A percentile compares a stretch with the other conserved stretches of the same genome.
phyloP scores from a whole-genome alignment of 2,329 filamentous ascomycete genomes.

The Colletotrichum australisinense region DNA sequence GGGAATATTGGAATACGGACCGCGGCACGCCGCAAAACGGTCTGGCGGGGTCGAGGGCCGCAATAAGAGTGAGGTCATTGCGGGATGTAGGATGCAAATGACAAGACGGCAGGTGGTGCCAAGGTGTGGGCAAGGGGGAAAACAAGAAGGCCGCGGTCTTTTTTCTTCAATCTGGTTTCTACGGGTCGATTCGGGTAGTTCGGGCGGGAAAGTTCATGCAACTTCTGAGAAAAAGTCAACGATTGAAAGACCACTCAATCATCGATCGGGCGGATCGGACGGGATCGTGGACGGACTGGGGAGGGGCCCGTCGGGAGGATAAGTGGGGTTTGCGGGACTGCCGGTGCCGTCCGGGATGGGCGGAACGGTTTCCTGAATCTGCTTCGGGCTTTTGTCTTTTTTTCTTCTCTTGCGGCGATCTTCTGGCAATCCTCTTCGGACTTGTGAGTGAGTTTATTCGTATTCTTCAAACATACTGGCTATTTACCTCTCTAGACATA shows the following conservation, averaged over 20 bases:
- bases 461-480: no score
- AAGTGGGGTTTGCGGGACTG: slow-evolving; percentile 3
- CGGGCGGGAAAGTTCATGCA: not conserved
- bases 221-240: not conserved
- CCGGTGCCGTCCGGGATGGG: not conserved
- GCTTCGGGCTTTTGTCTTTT: not conserved
- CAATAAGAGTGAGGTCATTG: not conserved
- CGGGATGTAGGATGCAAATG: not conserved
- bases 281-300: not conserved
- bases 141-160: not conserved
- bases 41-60: not conserved
- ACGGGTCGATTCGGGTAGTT: not conserved
- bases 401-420: no score
- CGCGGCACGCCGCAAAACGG: not conserved
- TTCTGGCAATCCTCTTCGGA: not conserved
- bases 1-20: not conserved
- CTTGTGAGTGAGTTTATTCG: not conserved
- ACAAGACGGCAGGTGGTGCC: not conserved
- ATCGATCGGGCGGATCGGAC: not conserved
- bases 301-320: not conserved
- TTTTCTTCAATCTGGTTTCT: not conserved
- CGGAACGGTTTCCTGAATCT: not conserved
- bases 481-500: not conserved
- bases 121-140: not conserved
- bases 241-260: not conserved